Percentiles rank a stretch among this genome's conserved stretches.
Conservation (phyloP, 139 green algal species). For the Chlamydomonas incerta region DNA sequence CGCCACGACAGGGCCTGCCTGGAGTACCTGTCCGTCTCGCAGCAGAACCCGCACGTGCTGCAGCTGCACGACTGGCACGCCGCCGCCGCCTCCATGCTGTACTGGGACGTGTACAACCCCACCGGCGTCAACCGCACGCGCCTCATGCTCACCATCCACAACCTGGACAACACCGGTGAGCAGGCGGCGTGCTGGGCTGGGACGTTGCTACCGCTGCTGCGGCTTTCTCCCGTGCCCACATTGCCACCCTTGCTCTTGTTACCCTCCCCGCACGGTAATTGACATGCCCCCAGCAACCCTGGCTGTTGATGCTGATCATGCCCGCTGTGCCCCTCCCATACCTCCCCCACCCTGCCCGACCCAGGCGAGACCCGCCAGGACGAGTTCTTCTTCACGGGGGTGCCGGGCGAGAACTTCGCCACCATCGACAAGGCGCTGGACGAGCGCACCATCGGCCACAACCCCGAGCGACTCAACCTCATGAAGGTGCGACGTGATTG, state of each 20-base stretch:
- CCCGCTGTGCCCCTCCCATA: no score
- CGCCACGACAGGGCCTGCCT: slow-evolving; percentile 75
- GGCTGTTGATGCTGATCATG: no score
- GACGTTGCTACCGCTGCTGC: no score
- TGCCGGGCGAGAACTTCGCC: slow-evolving; percentile 84
- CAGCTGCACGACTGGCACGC: slow-evolving; percentile 97
- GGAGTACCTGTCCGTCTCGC: slow-evolving; percentile 78
- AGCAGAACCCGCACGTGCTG: slow-evolving; percentile 65
- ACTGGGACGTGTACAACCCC: slow-evolving; percentile 29
- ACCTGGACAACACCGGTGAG: slow-evolving; percentile 91
- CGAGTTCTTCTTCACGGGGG: slow-evolving; percentile 85
- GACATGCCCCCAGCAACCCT: no score
- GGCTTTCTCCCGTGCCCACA: no score
- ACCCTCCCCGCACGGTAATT: no score
- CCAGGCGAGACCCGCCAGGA: slow-evolving; percentile 86
- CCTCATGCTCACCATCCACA: slow-evolving; percentile 94
- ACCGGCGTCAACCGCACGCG: slow-evolving; percentile 38
- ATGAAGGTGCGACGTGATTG: slow-evolving; percentile 79
- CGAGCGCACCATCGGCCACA: slow-evolving; percentile 97
- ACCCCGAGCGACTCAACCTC: slow-evolving; percentile 94
- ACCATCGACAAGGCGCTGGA: slow-evolving; percentile 92
- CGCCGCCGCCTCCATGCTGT: slow-evolving; percentile 51
- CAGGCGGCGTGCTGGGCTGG: no score
- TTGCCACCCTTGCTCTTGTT: no score
- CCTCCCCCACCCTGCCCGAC: no score